Evolutionary conservation across 371 early-diverging fungal species (phyloP), one percentile per base, ranked within the genome.

Genomic region (Rhizomucor pusillus): DNA sequence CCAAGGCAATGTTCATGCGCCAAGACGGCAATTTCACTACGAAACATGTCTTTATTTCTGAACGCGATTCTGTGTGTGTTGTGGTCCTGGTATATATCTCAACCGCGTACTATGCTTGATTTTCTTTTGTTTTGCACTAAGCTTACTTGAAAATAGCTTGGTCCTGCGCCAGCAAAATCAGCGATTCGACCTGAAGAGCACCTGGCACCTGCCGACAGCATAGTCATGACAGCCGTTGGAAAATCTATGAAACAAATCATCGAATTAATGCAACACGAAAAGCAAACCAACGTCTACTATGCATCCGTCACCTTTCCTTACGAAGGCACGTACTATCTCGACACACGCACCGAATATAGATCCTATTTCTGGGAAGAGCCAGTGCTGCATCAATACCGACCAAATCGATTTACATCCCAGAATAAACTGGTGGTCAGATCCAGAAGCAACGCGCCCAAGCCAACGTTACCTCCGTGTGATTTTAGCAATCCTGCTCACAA

Each of bases 281-380:
- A 33, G 13, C 67, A 67, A 16, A 47, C 60, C 14, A 72, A 72
- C 55, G 63, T 61, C 1, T 75, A 75, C 54, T 67, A 57, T 53
- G 70, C 72, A 5, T 39, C 72, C 18, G 68, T 69, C 9, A 43
- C 50, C 12, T 72, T 75, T 47, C 43, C 51, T 1, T 62, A 68
- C 18, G 50, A 67, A 36, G 76, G 69, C 29, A 60, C 40, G 2
- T 75, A 75, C 48, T 29, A 29, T 24, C 50, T 75, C 14, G 39
- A 66, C 11, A 64, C 58, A 3, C 44, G 59, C 5, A 56, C 50
- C 25, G 76, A 75, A 55, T 66, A 69, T 34, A 49, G 76, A 36
- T 69, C 69, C 23, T 71, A 71, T 47, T 75, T 71, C 48, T 75
- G 72, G 72, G 68, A 72, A 57, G 24, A 54, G 1, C 76, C 76